A percentile compares a stretch with the other conserved stretches of the same genome.
Conservation (phyloP, 192 early-diverging fungal genomes). For the Fimicolochytrium jonesii region DNA sequence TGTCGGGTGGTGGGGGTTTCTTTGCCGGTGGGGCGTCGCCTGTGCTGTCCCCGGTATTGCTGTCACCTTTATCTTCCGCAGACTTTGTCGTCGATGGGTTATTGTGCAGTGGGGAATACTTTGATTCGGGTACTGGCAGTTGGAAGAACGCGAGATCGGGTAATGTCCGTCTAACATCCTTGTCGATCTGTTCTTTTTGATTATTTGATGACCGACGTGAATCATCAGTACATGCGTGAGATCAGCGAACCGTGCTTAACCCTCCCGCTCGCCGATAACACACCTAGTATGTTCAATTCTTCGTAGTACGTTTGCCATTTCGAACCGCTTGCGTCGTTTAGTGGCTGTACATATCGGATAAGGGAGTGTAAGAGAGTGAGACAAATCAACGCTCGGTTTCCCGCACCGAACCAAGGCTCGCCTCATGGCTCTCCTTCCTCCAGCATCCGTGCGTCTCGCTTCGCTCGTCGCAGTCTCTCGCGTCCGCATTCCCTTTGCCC, state of each 20-base stretch:
- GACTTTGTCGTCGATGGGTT: no score
- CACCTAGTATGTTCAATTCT: conserved; percentile 50
- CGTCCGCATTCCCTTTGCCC: no score
- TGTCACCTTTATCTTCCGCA: no score
- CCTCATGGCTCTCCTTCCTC: no score
- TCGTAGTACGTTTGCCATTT: conserved; percentile 64
- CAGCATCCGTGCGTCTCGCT: no score
- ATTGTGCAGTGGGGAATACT: conserved; percentile 1
- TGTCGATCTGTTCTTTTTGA: conserved; percentile 61
- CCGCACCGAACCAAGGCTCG: no score
- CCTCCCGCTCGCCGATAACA: no score
- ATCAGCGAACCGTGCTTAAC: neutral
- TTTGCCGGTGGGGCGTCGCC: neutral
- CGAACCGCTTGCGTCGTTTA: conserved; percentile 41
- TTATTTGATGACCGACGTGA: neutral
- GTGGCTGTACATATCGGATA: conserved; percentile 38
- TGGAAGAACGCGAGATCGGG: conserved; percentile 76
- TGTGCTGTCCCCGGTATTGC: neutral
- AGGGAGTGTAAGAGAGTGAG: no score
- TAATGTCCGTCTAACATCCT: conserved; percentile 68
- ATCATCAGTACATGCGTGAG: neutral
- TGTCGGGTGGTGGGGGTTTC: neutral
- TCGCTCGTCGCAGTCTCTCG: no score
- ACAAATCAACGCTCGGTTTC: no score
- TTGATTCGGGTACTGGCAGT: conserved; percentile 45